A percentile compares a stretch with the other conserved stretches of the same genome.
These are phyloP conservation scores for Neonectria ditissima DNA, from an alignment of 2,329 filamentous ascomycete genomes.

Conservation along the genomic window DNA sequence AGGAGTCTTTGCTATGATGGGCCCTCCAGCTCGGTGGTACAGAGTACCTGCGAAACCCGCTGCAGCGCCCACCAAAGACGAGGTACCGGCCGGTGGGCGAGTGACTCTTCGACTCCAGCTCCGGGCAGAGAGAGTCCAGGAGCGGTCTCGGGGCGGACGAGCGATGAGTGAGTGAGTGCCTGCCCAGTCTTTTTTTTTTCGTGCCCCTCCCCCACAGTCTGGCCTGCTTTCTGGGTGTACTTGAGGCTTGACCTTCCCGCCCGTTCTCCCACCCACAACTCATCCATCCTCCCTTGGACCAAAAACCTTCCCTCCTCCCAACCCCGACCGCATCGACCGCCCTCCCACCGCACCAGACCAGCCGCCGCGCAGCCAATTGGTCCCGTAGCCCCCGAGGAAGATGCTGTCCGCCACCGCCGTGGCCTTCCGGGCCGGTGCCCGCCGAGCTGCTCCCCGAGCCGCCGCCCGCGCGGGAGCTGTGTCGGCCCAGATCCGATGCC, in stretches of 20 bases:
- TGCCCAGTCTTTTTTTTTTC: constrained; percentile 28
- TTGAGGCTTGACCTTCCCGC: constrained; percentile 16
- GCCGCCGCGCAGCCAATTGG: constrained; percentile 40
- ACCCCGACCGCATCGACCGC: constrained; percentile 1
- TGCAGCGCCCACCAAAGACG: background rate
- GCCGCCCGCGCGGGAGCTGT: constrained; percentile 34
- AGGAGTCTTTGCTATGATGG: too few species aligned
- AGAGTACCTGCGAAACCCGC: constrained; percentile 1
- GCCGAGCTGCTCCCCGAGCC: constrained; percentile 53
- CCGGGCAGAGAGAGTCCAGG: background rate
- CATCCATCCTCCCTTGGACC: constrained; percentile 7
- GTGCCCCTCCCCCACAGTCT: constrained; percentile 34
- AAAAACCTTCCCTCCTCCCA: background rate
- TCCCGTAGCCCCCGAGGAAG: constrained; percentile 32
- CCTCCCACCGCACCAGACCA: constrained; percentile 22
- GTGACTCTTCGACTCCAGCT: background rate
- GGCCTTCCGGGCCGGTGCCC: constrained; percentile 58
- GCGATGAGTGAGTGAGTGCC: too few species aligned
- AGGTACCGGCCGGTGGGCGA: background rate
- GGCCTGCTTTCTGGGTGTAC: background rate
- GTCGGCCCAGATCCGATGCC: constrained; percentile 41
- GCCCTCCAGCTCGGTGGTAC: too few species aligned
- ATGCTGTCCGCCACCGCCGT: constrained; percentile 60
- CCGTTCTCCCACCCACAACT: constrained; percentile 21
- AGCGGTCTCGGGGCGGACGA: constrained; percentile 33